Base-by-base conservation (phyloP, 768 basidiomycete species). In the Kondoa subrosea region DNA sequence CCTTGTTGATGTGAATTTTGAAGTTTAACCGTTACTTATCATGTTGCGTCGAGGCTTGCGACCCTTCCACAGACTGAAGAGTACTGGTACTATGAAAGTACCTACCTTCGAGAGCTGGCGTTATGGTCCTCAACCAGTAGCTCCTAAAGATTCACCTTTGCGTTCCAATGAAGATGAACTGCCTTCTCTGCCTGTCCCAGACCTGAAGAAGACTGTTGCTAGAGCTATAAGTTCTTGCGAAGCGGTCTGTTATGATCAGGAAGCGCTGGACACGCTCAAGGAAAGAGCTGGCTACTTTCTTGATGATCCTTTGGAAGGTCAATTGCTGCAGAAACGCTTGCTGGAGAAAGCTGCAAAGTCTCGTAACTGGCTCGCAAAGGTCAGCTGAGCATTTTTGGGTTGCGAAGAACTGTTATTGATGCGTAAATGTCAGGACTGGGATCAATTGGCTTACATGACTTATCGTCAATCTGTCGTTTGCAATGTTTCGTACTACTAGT, bases 401-500 rank as follows among this genome's bases (percentile, higher is more conserved):
- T 3, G 1, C 66, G 40, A 26, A 69, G 25, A 2, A 25, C 21
- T 2, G 12, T 25, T 61, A 58, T 21, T 30, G 29, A 29, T 27
- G 16, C 33, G 34, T 58, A 14, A 33, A 34, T 2, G 30, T 30
- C 31, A 68, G 32, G 69, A 65, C 66, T 69, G 69, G 69, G 69
- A 66, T 56, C 57, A 59, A 14, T 57, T 66, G 21, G 65, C 31
- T 15, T 66, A 66, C 29, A 66, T 69, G 65, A 59, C 67, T 25
- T 69, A 69, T 56, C 66, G 69, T 27, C 66, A 66, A n/a, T 34
- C 69, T 4, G 66, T 69, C 29, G 66, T 67, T 17, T 31, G 66
- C 67, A 69, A 69, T 34, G 69, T 69, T 15, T 65, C 62, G 40
- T 69, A 69, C 66, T 69, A 60, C 59, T 69, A 68, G 61, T 63